Percentiles rank a stretch among this genome's conserved stretches.
phyloP scores from a whole-genome alignment of 352 stramenopile genomes.

The Phytophthora sojae region DNA sequence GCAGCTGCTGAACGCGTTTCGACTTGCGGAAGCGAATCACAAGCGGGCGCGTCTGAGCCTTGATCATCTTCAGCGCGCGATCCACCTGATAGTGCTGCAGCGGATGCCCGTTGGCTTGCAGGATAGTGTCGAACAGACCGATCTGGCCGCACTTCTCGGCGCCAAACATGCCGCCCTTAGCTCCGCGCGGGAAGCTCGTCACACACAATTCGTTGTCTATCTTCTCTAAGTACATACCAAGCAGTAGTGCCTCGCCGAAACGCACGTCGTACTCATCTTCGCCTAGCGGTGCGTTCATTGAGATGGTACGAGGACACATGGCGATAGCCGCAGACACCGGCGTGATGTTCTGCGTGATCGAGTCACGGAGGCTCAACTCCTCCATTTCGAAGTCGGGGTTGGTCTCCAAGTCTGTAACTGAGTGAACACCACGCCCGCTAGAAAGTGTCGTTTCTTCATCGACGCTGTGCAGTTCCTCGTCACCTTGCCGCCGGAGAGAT shows the following conservation, averaged over 20 bases:
- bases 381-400: conserved; percentile 64
- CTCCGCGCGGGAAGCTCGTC: conserved; percentile 75
- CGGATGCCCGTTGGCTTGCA: conserved; percentile 84
- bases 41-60: conserved; percentile 77
- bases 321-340: conserved; percentile 81
- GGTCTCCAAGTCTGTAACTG: conserved; percentile 56
- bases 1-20: conserved; percentile 63
- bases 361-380: conserved; percentile 54
- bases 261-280: conserved; percentile 82
- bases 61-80: conserved; percentile 87
- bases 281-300: conserved; percentile 65
- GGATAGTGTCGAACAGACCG: conserved; percentile 68
- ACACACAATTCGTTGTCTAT: conserved; percentile 79
- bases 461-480: conserved; percentile 41
- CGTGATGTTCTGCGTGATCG: conserved; percentile 77
- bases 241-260: conserved; percentile 74
- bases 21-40: conserved; percentile 82
- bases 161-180: conserved; percentile 73
- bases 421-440: conserved; percentile 16
- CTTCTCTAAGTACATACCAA: conserved; percentile 87
- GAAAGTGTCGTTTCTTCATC: conserved; percentile 40
- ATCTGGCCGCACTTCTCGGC: conserved; percentile 83
- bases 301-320: conserved; percentile 78
- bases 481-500: conserved; percentile 42
- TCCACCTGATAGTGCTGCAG: conserved; percentile 87